Percentiles rank a stretch among this genome's conserved stretches.
phyloP scores from a whole-genome alignment of 768 basidiomycete genomes.

The Amanita exitialis region DNA sequence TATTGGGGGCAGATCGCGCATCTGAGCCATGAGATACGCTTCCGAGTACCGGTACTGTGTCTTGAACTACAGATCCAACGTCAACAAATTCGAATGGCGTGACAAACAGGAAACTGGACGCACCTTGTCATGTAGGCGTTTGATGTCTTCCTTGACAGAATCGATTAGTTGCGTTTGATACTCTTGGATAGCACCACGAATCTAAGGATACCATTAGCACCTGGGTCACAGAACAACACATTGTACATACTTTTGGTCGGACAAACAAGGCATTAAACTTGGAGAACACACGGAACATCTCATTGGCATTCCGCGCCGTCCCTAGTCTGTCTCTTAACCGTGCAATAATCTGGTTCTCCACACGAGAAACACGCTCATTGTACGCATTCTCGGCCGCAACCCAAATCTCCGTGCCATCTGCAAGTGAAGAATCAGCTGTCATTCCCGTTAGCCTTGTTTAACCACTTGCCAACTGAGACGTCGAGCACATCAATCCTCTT shows the following conservation, averaged over 20 bases:
- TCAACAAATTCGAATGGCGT: not conserved
- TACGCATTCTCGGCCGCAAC: conserved; percentile 95
- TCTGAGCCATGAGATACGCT: conserved; percentile 96
- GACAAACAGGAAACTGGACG: not conserved
- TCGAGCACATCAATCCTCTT: conserved; percentile 96
- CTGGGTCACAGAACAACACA: not conserved
- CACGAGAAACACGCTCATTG: conserved; percentile 92
- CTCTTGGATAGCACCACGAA: conserved; percentile 97
- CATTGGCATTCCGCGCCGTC: conserved; percentile 94
- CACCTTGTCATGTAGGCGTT: conserved; percentile 87
- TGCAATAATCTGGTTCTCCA: conserved; percentile 98
- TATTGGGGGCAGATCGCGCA: conserved; percentile 97
- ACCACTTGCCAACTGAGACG: conserved; percentile 69
- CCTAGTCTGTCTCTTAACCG: conserved; percentile 85
- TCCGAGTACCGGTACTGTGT: conserved; percentile 93
- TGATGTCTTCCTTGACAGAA: conserved; percentile 97
- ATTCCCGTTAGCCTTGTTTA: not conserved
- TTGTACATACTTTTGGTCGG: conserved; percentile 70
- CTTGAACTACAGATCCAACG: conserved; percentile 57
- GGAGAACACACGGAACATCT: conserved; percentile 99
- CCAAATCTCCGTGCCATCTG: conserved; percentile 98
- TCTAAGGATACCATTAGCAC: conserved; percentile 32
- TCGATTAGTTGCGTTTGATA: conserved; percentile 99
- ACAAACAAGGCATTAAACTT: conserved; percentile 98
- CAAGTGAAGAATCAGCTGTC: not conserved